Evolutionary conservation across 345 rosid genomes (phyloP), one percentile per base, ranked within the genome.

Genomic region (Abelmoschus esculentus): DNA sequence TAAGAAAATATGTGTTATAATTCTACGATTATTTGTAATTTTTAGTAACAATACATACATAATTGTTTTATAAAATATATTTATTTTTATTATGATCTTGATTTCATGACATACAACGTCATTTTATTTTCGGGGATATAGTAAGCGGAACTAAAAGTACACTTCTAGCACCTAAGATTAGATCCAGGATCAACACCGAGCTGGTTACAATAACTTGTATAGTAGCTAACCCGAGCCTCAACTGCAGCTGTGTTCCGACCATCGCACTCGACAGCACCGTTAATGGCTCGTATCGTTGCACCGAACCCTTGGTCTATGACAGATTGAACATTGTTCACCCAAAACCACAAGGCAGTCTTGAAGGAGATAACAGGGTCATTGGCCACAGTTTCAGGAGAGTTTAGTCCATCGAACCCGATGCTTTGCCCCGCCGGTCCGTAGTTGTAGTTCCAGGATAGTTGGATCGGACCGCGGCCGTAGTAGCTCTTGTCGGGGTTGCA

Each of bases 291-390:
- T 61, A 86, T 87, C 36, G 90, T 87, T 55, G 87, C 84, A 5
- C 96, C 96, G 38, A 89, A 89, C 3, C 95, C 97, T 72, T 86
- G 84, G 66, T 62, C n/a, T 0, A 85, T 15, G 2, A 85, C 86
- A 0, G 91, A 76, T 2, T 79, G 89, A 14, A 86, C 90, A 40
- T 7, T 66, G 14, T 74, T 77, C 80, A 78, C 86, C 97, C 92
- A 90, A 68, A 71, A 90, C 96, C 96, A 88, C 18, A 90, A 55
- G 13, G 88, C 89, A 0, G 93, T 84, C 81, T 81, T 82, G 80
- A 90, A 90, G 0, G 91, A 76, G 4, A 88, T 63, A 6, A 78
- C 74, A 0, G 89, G 85, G 61, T 88, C 87, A 0, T 72, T 80
- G 19, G 84, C 88, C 17, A 90, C 90, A 0, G 77, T 83, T 69